Evolutionary conservation across 495 filamentous ascomycete genomes (phyloP), one percentile per base, ranked within the genome.

Genomic region (Penicillium tannophilum): DNA sequence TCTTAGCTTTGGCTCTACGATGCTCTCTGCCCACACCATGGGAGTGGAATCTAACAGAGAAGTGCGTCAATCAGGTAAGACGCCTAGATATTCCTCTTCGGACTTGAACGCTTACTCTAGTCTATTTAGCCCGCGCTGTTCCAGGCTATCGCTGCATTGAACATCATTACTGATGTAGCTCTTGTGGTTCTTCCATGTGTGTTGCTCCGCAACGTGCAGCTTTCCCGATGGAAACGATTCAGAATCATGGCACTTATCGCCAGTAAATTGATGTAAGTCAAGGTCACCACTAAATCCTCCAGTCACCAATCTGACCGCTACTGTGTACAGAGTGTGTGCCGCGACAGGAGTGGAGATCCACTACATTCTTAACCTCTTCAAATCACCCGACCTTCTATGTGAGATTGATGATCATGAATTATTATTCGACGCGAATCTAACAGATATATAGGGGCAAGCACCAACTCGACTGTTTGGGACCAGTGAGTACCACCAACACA

Each of bases 11-110:
- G 11, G 63, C 59, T 14, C 51, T 66, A 7, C 61, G 60, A 43
- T 71, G 68, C 44, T 59, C 63, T 12, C 53, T 68, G 36, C 64
- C 68, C 44, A 55, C 58, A n/a, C 68, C 68, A 0, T 71, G 68
- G 68, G 51, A 54, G 17, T 61, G 58, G 59, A 55, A 54, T 19
- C 11, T 26, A 24, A 36, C 58, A 1, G 45, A 42, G 8, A 39
- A 65, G n/a, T 68, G 68, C 33, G 55, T 63, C 24, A 30, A 64
- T 30, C 63, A 66, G 58, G 66, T 69, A 49, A 56, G 50, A 14
- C 50, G n/a, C 33, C n/a, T 41, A 8, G 0, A 10, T 20, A 6
- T 2, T 2, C 31, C 23, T 14, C 23, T 39, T 12, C 12, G 3
- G 17, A 14, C n/a, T 39, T 31, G 11, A 24, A 20, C 0, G 5